These are phyloP conservation scores for Aquilaria yunnanensis DNA, from an alignment of 345 rosid species.

Conservation along the genomic window DNA sequence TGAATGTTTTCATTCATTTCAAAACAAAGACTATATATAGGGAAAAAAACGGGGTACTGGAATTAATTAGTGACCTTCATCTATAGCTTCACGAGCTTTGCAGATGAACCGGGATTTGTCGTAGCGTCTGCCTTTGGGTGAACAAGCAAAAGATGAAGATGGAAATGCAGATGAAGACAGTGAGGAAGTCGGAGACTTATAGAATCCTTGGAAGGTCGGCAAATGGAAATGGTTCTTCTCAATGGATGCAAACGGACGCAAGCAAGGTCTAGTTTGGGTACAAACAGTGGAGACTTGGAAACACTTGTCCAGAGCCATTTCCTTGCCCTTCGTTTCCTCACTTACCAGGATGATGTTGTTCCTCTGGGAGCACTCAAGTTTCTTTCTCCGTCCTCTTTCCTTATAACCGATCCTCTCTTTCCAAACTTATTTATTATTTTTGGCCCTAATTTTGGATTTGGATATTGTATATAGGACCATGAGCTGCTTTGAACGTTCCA, in stretches of 20 bases:
- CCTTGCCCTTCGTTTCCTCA: neutral
- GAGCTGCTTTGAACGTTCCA: slow-evolving; percentile 21
- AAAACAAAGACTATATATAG: neutral
- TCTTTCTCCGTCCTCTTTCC: no score
- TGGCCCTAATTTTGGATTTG: neutral
- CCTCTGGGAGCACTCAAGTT: neutral
- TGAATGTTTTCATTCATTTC: neutral
- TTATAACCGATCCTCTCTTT: no score
- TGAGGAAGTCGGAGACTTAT: slow-evolving; percentile 15
- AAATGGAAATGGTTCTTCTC: slow-evolving; percentile 24
- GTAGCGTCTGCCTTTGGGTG: slow-evolving; percentile 12
- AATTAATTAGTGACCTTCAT: slow-evolving; percentile 31
- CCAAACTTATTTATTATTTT: neutral
- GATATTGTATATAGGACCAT: slow-evolving; percentile 22
- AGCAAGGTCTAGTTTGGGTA: slow-evolving; percentile 21
- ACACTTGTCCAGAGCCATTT: slow-evolving; percentile 43
- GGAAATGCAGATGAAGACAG: slow-evolving; percentile 13
- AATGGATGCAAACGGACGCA: slow-evolving; percentile 23
- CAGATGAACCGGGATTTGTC: slow-evolving; percentile 34
- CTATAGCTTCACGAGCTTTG: slow-evolving; percentile 57
- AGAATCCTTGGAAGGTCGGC: slow-evolving; percentile 20
- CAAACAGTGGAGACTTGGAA: slow-evolving; percentile 34
- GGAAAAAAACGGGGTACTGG: neutral
- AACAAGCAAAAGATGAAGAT: slow-evolving; percentile 14
- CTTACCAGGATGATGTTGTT: neutral